These are phyloP conservation scores for Kurtzmaniella fragi DNA, from an alignment of 805 yeast genomes.

Conservation along the genomic window DNA sequence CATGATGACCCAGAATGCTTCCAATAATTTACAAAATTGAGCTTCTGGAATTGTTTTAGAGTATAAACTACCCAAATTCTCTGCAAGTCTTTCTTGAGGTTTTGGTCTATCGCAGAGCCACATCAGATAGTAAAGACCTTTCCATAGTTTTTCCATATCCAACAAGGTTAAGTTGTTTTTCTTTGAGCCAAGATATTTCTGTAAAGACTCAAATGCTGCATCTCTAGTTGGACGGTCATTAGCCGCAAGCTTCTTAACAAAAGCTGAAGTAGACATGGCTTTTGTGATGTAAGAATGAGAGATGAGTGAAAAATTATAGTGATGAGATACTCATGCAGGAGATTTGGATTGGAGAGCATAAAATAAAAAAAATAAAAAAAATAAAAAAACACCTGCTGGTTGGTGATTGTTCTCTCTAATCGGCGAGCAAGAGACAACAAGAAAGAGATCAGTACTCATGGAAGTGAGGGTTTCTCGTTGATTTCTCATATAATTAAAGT, in stretches of 20 bases:
- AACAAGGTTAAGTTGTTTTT: slow-evolving; percentile 36
- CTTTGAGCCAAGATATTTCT: slow-evolving; percentile 46
- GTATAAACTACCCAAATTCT: slow-evolving; percentile 57
- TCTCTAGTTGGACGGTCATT: slow-evolving; percentile 74
- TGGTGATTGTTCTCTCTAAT: no score
- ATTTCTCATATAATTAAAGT: no score
- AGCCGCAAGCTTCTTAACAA: slow-evolving; percentile 80
- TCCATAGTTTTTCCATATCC: slow-evolving; percentile 85
- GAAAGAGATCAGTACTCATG: no score
- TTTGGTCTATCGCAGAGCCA: slow-evolving; percentile 95
- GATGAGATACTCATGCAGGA: no score
- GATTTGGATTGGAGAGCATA: no score
- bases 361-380: no score
- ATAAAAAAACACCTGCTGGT: no score
- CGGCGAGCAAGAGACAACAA: no score
- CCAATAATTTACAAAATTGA: slow-evolving; percentile 48
- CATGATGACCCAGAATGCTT: slow-evolving; percentile 79
- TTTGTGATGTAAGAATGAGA: background rate
- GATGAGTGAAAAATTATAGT: background rate
- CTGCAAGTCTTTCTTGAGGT: slow-evolving; percentile 84
- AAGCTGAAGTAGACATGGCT: slow-evolving; percentile 37
- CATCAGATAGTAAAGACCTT: slow-evolving; percentile 91
- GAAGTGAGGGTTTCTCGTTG: no score
- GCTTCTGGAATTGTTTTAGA: slow-evolving; percentile 37
- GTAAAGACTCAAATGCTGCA: slow-evolving; percentile 62